phyloP scores from a whole-genome alignment of 179 eudicot species.

The Carnegiea gigantea region DNA sequence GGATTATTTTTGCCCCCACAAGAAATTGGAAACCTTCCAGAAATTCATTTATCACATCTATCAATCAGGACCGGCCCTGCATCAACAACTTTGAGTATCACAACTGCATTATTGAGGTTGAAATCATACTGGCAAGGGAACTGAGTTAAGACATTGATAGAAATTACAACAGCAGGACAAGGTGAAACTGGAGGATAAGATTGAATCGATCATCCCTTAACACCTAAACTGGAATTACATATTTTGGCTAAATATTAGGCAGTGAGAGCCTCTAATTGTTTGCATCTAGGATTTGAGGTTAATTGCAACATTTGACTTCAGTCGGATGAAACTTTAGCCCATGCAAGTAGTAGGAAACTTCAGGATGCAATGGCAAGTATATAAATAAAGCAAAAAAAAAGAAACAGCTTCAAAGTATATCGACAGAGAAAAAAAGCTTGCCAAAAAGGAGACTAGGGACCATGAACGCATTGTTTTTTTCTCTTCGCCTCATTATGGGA shows the following conservation, averaged over 20 bases:
- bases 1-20: neutral
- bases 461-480: too few species aligned
- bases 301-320: neutral
- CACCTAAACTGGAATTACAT: neutral
- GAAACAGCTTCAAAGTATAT: too few species aligned
- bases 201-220: neutral
- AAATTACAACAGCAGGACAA: neutral
- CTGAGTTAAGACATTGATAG: neutral
- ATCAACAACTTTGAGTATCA: neutral
- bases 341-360: neutral
- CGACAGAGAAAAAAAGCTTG: too few species aligned
- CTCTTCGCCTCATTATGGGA: too few species aligned
- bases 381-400: too few species aligned
- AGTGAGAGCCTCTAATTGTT: neutral
- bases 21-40: neutral
- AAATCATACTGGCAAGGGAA: neutral
- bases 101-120: neutral
- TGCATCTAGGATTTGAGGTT: neutral
- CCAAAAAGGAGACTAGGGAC: too few species aligned
- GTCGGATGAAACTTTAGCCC: too few species aligned
- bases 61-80: neutral
- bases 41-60: neutral
- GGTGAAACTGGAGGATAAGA: neutral
- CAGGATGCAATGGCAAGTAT: neutral
- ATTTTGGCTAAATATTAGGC: neutral